phyloP scores from a whole-genome alignment of 2,329 filamentous ascomycete genomes.

The Chrysosphaeria jannelii region DNA sequence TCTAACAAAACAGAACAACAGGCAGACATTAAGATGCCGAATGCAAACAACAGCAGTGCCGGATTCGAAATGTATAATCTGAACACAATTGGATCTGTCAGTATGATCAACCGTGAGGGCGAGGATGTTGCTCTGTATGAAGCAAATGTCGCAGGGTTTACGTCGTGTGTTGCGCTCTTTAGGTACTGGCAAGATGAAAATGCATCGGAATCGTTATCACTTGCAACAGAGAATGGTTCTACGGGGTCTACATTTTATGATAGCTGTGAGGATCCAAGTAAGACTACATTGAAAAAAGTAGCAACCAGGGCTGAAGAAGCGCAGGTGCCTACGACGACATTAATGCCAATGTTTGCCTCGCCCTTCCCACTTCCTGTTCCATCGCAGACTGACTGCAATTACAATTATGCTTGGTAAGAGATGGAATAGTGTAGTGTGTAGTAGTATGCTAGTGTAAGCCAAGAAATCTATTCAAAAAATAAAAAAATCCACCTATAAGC shows the following conservation, averaged over 20 bases:
- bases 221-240: too few species aligned
- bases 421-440: too few species aligned
- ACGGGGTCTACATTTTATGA: too few species aligned
- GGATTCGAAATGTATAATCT: constrained; percentile 12
- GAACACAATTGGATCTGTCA: constrained; percentile 13
- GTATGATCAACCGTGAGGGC: constrained; percentile 4
- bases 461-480: too few species aligned
- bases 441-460: too few species aligned
- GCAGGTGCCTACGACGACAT: neutral
- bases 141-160: constrained; percentile 6
- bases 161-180: constrained; percentile 6
- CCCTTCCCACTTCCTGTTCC: constrained; percentile 3
- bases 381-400: constrained; percentile 5
- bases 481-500: too few species aligned
- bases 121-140: constrained; percentile 4
- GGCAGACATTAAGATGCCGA: constrained; percentile 5
- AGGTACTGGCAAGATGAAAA: constrained; percentile 3
- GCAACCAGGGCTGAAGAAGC: too few species aligned
- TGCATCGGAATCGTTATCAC: too few species aligned
- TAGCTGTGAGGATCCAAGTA: too few species aligned
- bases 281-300: too few species aligned
- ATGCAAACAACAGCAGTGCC: constrained; percentile 2
- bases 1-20: constrained; percentile 5
- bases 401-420: constrained; percentile 3
- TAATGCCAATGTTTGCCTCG: constrained; percentile 1